Base-by-base conservation (phyloP, 352 stramenopile species). In the Globisporangium okanoganense region DNA sequence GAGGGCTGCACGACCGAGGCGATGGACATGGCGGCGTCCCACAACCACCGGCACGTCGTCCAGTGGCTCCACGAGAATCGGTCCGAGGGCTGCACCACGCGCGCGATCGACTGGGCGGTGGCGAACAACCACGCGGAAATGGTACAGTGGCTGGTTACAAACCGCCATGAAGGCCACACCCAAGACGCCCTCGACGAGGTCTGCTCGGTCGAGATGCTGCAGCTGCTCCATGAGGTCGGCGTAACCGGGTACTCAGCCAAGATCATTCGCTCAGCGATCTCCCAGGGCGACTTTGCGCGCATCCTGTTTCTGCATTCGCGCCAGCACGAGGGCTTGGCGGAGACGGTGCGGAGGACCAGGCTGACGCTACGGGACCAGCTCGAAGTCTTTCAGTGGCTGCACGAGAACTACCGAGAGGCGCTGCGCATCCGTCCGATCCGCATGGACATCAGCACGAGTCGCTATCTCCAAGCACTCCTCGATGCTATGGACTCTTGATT, bases 101-200 rank as follows among this genome's bases (percentile, higher is more conserved):
- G 31, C 0, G 64, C 59, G 9, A 67, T 71, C 59, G 64, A 71
- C 45, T 56, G 43, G 59, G 61, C 64, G 5, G 56, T 56, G 14
- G 54, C 54, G 10, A 35, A 45, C 16, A 29, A 60, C 27, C 54
- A 60, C 40, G 25, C 51, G 16, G 54, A 36, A 12, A 51, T 60
- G 25, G 54, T 60, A 0, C 9, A 38, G 5, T 60, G 54, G 54
- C 54, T 60, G n/a, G 24, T 50, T 13, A 41, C 29, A 29, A 31
- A 66, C 25, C 61, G 61, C 14, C 24, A 33, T 8, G 61, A 66
- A 47, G 54, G 61, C 7, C 27, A 27, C 31, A 59, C 59, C 7
- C 29, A 22, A 8, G 60, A 69, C 27, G 61, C 61, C 1, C 60
- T 71, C 27, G 47, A 69, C 29, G 45, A 58, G 33, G 48, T 24